phyloP scores from a whole-genome alignment of 78 protist genomes.

The slime mould (Dictyostelium discoideum) region DNA sequence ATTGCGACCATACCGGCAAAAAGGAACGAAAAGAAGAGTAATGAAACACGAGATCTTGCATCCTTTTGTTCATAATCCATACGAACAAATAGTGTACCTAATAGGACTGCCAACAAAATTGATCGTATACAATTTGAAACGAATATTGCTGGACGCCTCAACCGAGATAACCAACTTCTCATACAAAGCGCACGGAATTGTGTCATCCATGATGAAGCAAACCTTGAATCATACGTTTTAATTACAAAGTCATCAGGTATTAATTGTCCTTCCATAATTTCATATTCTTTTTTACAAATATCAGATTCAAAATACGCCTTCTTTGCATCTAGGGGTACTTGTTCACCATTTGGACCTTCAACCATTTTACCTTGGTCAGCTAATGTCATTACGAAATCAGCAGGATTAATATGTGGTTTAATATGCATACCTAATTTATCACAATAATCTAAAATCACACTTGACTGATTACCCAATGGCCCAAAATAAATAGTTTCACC shows the following conservation, averaged over 20 bases:
- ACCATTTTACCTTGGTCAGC: constrained; percentile 45
- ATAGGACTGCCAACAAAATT: constrained; percentile 19
- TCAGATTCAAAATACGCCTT: constrained; percentile 18
- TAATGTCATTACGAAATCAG: constrained; percentile 76
- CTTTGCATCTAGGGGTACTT: not conserved
- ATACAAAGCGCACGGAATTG: constrained; percentile 15
- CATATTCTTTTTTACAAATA: not conserved
- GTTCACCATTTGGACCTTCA: constrained; percentile 6
- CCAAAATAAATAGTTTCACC: constrained; percentile 85
- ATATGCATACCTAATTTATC: not conserved
- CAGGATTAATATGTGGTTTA: constrained; percentile 82
- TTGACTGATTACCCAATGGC: constrained; percentile 61
- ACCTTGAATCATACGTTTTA: not conserved
- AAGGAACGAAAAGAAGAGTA: constrained; percentile 61
- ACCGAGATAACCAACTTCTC: constrained; percentile 2
- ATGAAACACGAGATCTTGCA: constrained; percentile 61
- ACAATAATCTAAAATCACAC: constrained; percentile 2
- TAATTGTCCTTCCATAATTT: not conserved
- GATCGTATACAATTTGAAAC: constrained; percentile 20
- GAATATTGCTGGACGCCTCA: constrained; percentile 31
- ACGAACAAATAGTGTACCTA: constrained; percentile 67
- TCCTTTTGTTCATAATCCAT: constrained; percentile 57
- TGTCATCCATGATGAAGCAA: constrained; percentile 17
- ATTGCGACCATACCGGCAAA: constrained; percentile 77
- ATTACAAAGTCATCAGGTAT: constrained; percentile 7